These are phyloP conservation scores for Boletus sp. DNA, from an alignment of 1,284 basidiomycete genomes.

Conservation along the genomic window DNA sequence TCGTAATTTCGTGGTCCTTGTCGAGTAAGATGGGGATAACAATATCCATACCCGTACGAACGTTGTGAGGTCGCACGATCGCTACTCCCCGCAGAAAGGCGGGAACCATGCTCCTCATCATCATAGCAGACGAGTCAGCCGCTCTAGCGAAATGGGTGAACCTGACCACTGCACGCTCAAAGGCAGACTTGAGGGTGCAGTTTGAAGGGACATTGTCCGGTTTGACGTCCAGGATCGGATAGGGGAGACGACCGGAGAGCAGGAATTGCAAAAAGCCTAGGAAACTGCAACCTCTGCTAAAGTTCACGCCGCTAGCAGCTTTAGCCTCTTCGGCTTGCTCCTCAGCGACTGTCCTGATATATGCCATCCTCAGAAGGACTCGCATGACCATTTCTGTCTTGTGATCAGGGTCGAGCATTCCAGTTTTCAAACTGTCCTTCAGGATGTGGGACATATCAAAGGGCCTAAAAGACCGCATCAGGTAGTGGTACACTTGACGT, in stretches of 20 bases:
- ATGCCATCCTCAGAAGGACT: neutral
- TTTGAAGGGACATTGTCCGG: neutral
- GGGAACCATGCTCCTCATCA: neutral
- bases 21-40: neutral
- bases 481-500: too few relatives aligned
- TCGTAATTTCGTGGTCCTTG: neutral
- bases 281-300: neutral
- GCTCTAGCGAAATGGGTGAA: neutral
- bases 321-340: neutral
- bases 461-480: too few relatives aligned
- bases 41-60: neutral
- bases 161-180: neutral
- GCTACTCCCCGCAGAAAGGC: neutral
- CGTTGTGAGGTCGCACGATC: neutral
- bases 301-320: neutral
- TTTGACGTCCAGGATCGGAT: too few relatives aligned
- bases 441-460: neutral
- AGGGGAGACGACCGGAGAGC: neutral
- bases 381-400: constrained; percentile 1
- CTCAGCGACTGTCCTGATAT: neutral
- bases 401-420: neutral
- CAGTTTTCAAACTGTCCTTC: neutral
- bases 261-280: neutral
- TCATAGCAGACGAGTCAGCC: neutral
- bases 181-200: neutral